phyloP scores from a whole-genome alignment of 495 filamentous ascomycete species.

The Penicillium crystallinum region DNA sequence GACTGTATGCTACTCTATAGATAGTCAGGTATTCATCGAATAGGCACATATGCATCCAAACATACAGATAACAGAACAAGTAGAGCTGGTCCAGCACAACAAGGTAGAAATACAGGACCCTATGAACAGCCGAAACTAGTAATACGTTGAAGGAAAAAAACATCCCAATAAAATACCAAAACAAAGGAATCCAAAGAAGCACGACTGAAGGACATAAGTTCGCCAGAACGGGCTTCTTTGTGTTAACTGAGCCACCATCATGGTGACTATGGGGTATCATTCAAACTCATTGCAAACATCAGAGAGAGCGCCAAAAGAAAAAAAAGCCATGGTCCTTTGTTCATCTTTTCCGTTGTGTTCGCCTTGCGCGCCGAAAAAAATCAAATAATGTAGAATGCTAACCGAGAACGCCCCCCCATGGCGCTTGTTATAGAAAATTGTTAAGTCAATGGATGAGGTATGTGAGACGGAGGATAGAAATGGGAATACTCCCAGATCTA shows the following conservation, averaged over 20 bases:
- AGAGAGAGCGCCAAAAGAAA: conserved; percentile 10
- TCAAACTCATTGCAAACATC: conserved; percentile 19
- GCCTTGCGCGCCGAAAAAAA: conserved; percentile 16
- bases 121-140: background rate
- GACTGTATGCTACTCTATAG: too few species aligned
- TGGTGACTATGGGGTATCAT: conserved; percentile 24
- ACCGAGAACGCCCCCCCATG: conserved; percentile 9
- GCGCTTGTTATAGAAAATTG: background rate
- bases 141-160: background rate
- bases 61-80: background rate
- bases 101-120: background rate
- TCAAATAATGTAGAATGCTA: conserved; percentile 3
- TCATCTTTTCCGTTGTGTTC: conserved; percentile 9
- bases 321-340: conserved; percentile 2
- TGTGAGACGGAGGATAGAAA: background rate
- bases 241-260: conserved; percentile 2
- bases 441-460: background rate
- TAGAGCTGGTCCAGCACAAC: background rate
- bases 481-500: background rate
- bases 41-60: too few species aligned
- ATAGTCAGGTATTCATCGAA: too few species aligned
- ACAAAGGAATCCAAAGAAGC: background rate
- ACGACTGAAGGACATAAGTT: background rate
- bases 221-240: background rate
- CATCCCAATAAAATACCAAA: background rate